Evolutionary conservation across 2,329 filamentous ascomycete genomes (phyloP).

Genomic region (Aspergillus aculeatinus): DNA sequence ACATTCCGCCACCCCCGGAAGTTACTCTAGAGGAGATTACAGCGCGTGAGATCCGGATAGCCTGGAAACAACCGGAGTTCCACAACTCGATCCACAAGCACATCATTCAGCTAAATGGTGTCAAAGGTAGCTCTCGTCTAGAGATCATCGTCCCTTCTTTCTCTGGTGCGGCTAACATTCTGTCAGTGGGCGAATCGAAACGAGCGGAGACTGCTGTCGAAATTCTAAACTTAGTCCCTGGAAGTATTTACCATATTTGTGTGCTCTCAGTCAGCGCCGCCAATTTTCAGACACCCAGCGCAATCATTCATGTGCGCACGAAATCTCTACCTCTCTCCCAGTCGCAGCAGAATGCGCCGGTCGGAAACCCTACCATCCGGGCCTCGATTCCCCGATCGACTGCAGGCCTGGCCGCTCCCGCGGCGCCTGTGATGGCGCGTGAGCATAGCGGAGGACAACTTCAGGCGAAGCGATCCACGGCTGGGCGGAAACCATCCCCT

Average conservation of each 20-base stretch:
- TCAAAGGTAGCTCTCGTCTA: constrained; percentile 62
- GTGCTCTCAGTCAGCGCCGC: constrained; percentile 88
- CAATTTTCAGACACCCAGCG: constrained; percentile 88
- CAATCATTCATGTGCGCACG: constrained; percentile 80
- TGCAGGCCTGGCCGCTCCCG: constrained; percentile 59
- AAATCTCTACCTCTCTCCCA: constrained; percentile 49
- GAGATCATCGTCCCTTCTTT: neutral
- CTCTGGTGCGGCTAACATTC: constrained; percentile 16
- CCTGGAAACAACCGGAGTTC: constrained; percentile 77
- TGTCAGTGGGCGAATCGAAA: constrained; percentile 76
- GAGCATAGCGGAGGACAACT: constrained; percentile 62
- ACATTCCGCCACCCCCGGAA: constrained; percentile 85
- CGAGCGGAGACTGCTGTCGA: constrained; percentile 83
- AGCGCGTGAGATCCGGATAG: constrained; percentile 80
- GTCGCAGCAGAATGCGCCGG: constrained; percentile 35
- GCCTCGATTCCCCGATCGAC: constrained; percentile 55
- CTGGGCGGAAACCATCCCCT: constrained; percentile 74
- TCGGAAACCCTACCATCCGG: constrained; percentile 46
- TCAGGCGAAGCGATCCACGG: constrained; percentile 62
- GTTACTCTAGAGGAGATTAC: constrained; percentile 89
- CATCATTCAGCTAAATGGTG: constrained; percentile 88
- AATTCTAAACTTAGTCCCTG: constrained; percentile 81
- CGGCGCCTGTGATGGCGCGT: constrained; percentile 60
- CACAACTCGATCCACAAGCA: constrained; percentile 76
- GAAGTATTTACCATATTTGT: constrained; percentile 88